Evolutionary conservation across 345 rosid genomes (phyloP).

Genomic region (Crucihimalaya himalaica): DNA sequence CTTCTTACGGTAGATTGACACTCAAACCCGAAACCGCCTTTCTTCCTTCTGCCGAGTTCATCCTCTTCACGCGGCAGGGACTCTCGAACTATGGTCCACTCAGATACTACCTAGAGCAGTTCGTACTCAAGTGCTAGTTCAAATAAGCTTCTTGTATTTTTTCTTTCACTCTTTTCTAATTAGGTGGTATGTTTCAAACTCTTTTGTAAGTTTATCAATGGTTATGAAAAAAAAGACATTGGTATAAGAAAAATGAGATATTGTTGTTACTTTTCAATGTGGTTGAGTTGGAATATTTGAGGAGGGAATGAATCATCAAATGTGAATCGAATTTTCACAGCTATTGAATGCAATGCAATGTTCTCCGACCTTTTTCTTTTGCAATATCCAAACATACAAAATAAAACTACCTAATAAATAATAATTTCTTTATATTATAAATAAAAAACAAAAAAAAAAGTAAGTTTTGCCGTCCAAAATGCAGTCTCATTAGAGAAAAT

Average conservation of each 20-base stretch:
- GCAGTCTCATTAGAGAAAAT: too few species aligned
- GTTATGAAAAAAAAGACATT: neutral
- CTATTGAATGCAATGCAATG: neutral
- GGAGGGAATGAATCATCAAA: neutral
- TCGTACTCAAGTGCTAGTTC: neutral
- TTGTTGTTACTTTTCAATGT: neutral
- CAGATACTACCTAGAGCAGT: too few species aligned
- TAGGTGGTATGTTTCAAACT: neutral
- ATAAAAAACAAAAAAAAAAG: too few species aligned
- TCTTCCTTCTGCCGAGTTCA: too few species aligned
- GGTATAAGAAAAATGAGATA: neutral
- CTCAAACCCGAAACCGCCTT: too few species aligned
- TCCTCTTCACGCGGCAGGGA: too few species aligned
- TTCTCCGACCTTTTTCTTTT: conserved; percentile 7
- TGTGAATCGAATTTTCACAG: conserved; percentile 24
- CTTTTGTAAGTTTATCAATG: neutral
- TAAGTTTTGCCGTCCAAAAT: too few species aligned
- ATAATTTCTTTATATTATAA: too few species aligned
- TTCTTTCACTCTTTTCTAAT: neutral
- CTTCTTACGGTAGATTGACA: too few species aligned
- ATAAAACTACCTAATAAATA: too few species aligned
- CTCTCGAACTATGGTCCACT: too few species aligned
- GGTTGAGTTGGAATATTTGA: neutral
- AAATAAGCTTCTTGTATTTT: neutral
- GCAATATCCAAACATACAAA: too few species aligned